Evolutionary conservation across 305 asterid genomes (phyloP), one percentile per base, ranked within the genome.

Genomic region (Vinca major): DNA sequence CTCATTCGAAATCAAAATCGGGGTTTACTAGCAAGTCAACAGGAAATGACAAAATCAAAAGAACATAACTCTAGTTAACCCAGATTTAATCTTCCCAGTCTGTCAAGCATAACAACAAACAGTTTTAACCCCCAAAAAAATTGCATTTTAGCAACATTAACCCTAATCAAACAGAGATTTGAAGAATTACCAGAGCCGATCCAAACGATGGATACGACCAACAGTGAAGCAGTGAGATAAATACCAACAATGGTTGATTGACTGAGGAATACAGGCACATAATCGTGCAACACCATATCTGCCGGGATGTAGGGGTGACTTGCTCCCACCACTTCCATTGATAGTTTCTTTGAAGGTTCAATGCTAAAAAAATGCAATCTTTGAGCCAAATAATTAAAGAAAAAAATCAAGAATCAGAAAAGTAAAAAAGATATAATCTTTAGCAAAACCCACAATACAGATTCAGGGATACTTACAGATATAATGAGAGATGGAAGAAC

Each of bases 301-400:
- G 80, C 82, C 3, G 97, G 97, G 72, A 86, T 55, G 21, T 80
- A 90, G 4, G 96, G 97, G 72, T 86, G 97, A 72, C 75, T 69
- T 44, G 20, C 79, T 67, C 57, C 74, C 39, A 33, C 68, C 36
- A 37, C 60, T 4, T 12, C 75, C 75, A 71, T 71, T 26, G 33
- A 26, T 26, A 44, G 14, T 70, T 20, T 26, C 50, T 54, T 44
- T 57, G 45, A 60, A n/a, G 62, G 33, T 26, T 66, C 72, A 73
- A 73, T 9, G 41, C 33, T 68, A 3, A 39, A 14, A 40, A 61
- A 39, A 61, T 26, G 21, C 60, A 43, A 65, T 47, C 20, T 21
- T 65, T 26, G 44, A 48, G 40, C 20, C 69, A 65, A 65, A 64
- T 5, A 9, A 45, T 8, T 8, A 54, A 41, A 41, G 8, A 41